Percentiles rank a stretch among this genome's conserved stretches.
phyloP scores from a whole-genome alignment of 441 rosid genomes.

The Erysimum cheiri region DNA sequence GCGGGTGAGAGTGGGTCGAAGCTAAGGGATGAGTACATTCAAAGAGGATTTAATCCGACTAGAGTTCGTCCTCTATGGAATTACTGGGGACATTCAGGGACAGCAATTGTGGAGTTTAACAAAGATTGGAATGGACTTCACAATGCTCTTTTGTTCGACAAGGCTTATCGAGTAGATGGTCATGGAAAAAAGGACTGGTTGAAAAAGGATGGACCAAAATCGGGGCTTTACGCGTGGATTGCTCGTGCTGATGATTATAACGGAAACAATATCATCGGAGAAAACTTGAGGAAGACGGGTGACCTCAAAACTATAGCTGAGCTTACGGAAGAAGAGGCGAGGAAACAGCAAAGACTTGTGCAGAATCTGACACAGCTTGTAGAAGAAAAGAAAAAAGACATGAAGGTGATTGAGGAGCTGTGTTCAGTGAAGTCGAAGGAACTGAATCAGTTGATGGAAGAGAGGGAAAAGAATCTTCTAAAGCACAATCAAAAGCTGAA shows the following conservation, averaged over 20 bases:
- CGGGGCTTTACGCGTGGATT: slow-evolving; percentile 85
- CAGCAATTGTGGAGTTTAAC: slow-evolving; percentile 78
- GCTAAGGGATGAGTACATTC: slow-evolving; percentile 77
- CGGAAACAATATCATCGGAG: slow-evolving; percentile 68
- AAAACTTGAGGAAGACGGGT: slow-evolving; percentile 70
- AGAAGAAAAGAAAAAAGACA: slow-evolving; percentile 64
- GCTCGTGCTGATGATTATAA: slow-evolving; percentile 88
- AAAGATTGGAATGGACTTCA: slow-evolving; percentile 92
- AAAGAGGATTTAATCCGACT: slow-evolving; percentile 81
- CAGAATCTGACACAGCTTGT: slow-evolving; percentile 65
- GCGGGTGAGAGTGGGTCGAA: slow-evolving; percentile 93
- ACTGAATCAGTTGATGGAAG: slow-evolving; percentile 57
- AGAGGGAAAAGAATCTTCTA: slow-evolving; percentile 79
- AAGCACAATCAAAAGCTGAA: slow-evolving; percentile 72
- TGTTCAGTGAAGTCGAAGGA: slow-evolving; percentile 57
- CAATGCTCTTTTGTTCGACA: slow-evolving; percentile 84
- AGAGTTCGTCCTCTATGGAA: slow-evolving; percentile 88
- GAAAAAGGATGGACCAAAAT: slow-evolving; percentile 48
- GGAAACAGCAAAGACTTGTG: slow-evolving; percentile 74
- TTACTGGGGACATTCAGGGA: slow-evolving; percentile 83
- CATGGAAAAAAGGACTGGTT: slow-evolving; percentile 80
- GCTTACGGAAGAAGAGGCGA: slow-evolving; percentile 74
- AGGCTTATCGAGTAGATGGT: slow-evolving; percentile 75
- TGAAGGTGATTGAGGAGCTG: slow-evolving; percentile 60
- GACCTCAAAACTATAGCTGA: slow-evolving; percentile 82